phyloP scores from a whole-genome alignment of 106 monocot genomes.

The Dactylorhiza incarnata region DNA sequence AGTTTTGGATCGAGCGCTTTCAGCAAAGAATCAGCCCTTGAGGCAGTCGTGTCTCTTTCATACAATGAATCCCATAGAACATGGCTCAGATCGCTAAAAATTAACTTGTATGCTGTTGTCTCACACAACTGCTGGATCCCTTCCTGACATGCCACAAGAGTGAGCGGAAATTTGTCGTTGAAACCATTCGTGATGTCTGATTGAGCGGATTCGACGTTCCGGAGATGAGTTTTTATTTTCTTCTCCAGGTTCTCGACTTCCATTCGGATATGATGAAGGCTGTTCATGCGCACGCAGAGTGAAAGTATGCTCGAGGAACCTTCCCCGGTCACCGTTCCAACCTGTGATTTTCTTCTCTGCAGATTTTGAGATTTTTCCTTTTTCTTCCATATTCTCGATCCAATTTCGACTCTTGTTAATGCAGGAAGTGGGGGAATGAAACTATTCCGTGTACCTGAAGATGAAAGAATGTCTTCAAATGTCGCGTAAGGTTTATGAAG shows the following conservation, averaged over 20 bases:
- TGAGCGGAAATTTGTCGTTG: constrained; percentile 61
- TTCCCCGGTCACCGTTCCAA: constrained; percentile 43
- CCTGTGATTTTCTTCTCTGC: constrained; percentile 64
- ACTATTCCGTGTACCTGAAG: constrained; percentile 63
- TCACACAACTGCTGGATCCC: constrained; percentile 83
- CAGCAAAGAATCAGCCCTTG: constrained; percentile 55
- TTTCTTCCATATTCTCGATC: constrained; percentile 71
- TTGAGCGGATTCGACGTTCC: constrained; percentile 79
- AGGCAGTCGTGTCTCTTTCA: constrained; percentile 40
- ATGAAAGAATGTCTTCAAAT: background rate
- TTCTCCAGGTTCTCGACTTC: constrained; percentile 79
- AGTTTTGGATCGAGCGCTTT: constrained; percentile 76
- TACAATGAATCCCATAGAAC: constrained; percentile 80
- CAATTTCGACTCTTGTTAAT: constrained; percentile 71
- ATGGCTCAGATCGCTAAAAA: constrained; percentile 73
- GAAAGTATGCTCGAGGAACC: constrained; percentile 44
- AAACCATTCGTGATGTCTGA: constrained; percentile 52
- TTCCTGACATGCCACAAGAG: constrained; percentile 60
- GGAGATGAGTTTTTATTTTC: constrained; percentile 61
- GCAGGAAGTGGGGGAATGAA: constrained; percentile 71
- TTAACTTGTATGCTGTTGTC: constrained; percentile 64
- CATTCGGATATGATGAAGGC: constrained; percentile 54
- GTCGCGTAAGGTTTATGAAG: background rate
- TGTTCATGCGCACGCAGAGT: constrained; percentile 82
- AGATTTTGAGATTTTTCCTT: constrained; percentile 53